phyloP scores from a whole-genome alignment of 2,329 filamentous ascomycete genomes.

The Torrubiella hemipterigena region DNA sequence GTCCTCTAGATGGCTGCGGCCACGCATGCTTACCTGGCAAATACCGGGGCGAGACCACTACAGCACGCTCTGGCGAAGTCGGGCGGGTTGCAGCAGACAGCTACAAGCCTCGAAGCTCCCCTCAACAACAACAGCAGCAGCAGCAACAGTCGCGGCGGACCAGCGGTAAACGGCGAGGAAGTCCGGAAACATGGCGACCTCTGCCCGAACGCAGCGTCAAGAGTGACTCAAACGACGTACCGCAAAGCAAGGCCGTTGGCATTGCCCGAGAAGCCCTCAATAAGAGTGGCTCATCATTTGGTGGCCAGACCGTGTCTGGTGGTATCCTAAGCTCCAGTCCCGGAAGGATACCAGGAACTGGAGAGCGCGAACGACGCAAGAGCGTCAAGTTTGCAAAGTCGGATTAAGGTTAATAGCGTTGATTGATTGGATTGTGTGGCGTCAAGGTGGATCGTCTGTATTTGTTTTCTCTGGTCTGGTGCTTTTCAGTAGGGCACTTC shows the following conservation, averaged over 20 bases:
- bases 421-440: no score
- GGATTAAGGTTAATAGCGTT: slow-evolving; percentile 13
- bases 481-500: not conserved
- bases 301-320: slow-evolving; percentile 12
- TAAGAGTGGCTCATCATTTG: slow-evolving; percentile 11
- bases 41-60: slow-evolving; percentile 36
- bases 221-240: slow-evolving; percentile 41
- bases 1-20: slow-evolving; percentile 52
- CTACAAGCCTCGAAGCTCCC: slow-evolving; percentile 8
- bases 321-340: slow-evolving; percentile 39
- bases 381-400: slow-evolving; percentile 50
- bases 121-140: slow-evolving; percentile 13
- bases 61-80: slow-evolving; percentile 37
- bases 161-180: slow-evolving; percentile 15
- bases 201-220: slow-evolving; percentile 14
- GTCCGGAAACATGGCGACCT: slow-evolving; percentile 11
- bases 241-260: slow-evolving; percentile 48
- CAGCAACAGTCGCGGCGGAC: slow-evolving; percentile 7
- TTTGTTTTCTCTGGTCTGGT: not conserved
- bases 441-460: no score
- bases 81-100: slow-evolving; percentile 33
- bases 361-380: slow-evolving; percentile 45
- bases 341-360: slow-evolving; percentile 20
- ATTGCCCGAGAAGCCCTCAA: slow-evolving; percentile 42
- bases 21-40: slow-evolving; percentile 49